Conservation (phyloP, 495 filamentous ascomycete species). For the Astrothelium subdiscretum region DNA sequence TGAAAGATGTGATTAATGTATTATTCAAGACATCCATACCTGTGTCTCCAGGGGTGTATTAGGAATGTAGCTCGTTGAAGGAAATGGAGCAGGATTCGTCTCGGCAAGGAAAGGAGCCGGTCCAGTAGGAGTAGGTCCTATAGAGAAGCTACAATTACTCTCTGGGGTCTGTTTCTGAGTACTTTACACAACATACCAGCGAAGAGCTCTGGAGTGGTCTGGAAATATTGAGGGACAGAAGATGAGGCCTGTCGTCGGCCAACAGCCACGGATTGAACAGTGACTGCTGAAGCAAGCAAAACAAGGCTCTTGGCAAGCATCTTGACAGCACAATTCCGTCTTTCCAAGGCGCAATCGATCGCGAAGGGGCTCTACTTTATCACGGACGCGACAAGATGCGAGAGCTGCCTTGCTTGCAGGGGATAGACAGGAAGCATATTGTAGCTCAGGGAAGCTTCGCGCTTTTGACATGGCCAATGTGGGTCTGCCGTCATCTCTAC, state of each 20-base stretch:
- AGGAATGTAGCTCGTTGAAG: slow-evolving; percentile 38
- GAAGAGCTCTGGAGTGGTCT: slow-evolving; percentile 35
- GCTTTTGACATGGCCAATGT: not conserved
- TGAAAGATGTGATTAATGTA: not conserved
- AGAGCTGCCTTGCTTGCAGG: not conserved
- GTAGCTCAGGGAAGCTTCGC: not conserved
- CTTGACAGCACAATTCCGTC: not conserved
- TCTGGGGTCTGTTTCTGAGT: not conserved
- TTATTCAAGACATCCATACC: not conserved
- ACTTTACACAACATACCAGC: slow-evolving; percentile 13
- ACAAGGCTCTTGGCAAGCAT: not conserved
- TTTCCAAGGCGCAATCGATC: not conserved
- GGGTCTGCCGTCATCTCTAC: not conserved
- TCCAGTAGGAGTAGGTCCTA: slow-evolving; percentile 47
- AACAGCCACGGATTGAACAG: not conserved
- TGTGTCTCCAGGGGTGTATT: slow-evolving; percentile 47
- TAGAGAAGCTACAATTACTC: slow-evolving; percentile 18
- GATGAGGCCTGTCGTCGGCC: not conserved
- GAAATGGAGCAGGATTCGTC: slow-evolving; percentile 41
- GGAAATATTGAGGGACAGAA: slow-evolving; percentile 43
- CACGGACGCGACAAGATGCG: not conserved
- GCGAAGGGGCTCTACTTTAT: not conserved
- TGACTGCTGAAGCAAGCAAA: not conserved
- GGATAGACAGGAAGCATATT: not conserved
- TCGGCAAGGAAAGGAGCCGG: slow-evolving; percentile 44